Conservation (phyloP, 257 asterid genomes). For the Lavandula angustifolia region DNA sequence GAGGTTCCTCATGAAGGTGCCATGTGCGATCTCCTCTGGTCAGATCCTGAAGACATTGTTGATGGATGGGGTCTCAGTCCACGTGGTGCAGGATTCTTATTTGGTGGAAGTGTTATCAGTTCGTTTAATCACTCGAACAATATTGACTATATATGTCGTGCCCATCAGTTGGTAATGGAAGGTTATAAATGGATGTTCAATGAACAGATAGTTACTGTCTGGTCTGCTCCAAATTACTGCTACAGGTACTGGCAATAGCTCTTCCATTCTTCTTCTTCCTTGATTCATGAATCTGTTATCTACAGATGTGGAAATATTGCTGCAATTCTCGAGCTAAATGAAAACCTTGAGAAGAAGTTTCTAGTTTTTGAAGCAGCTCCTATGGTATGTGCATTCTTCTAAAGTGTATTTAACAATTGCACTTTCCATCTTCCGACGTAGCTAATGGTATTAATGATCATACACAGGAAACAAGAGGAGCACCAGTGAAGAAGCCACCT, state of each 20-base stretch:
- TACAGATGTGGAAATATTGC: conserved; percentile 96
- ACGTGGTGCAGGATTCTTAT: conserved; percentile 96
- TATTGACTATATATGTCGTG: conserved; percentile 91
- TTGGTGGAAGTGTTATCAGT: conserved; percentile 88
- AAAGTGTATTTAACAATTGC: too few species aligned
- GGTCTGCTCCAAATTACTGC: conserved; percentile 99
- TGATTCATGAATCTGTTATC: conserved; percentile 20
- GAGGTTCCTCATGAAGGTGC: conserved; percentile 99
- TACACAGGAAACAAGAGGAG: conserved; percentile 90
- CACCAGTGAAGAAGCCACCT: conserved; percentile 77
- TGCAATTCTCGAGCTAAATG: conserved; percentile 92
- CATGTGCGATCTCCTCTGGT: conserved; percentile 99
- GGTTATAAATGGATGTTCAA: conserved; percentile 98
- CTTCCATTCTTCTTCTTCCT: neutral
- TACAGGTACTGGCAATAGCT: conserved; percentile 56
- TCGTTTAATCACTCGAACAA: conserved; percentile 81
- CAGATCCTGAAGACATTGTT: conserved; percentile 95
- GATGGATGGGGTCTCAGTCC: conserved; percentile 99
- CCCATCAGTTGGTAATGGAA: conserved; percentile 99
- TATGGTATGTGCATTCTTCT: conserved; percentile 50
- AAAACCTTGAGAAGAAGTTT: conserved; percentile 72
- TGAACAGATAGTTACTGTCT: conserved; percentile 88
- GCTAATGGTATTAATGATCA: conserved; percentile 10
- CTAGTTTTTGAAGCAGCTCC: conserved; percentile 98
- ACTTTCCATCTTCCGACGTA: neutral